Conservation (phyloP, 2,329 filamentous ascomycete species). For the Aspergillus sp. region DNA sequence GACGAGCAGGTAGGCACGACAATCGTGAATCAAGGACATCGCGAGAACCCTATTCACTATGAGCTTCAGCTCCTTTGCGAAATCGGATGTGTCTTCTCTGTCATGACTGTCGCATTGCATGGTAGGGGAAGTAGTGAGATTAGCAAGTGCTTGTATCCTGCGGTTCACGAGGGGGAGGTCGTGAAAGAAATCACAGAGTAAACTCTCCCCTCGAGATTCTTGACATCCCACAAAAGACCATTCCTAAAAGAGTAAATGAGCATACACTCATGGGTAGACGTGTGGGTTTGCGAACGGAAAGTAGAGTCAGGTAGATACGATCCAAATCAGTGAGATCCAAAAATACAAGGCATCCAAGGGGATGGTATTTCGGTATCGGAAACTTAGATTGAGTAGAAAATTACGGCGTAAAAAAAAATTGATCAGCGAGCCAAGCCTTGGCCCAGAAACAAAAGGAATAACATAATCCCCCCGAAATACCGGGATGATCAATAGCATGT, state of each 20-base stretch:
- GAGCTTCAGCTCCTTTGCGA: background rate
- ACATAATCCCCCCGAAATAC: background rate
- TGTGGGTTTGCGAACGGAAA: too few species aligned
- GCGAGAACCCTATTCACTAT: slow-evolving; percentile 6
- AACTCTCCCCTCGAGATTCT: background rate
- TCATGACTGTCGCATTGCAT: background rate
- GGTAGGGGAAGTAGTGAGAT: background rate
- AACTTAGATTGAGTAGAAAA: background rate
- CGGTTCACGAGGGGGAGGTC: background rate
- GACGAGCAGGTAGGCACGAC: slow-evolving; percentile 9
- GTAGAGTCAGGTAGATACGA: background rate
- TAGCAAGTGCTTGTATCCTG: background rate
- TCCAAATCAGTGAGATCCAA: background rate
- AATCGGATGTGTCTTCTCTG: background rate
- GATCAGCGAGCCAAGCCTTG: background rate
- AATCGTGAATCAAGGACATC: slow-evolving; percentile 5
- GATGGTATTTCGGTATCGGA: background rate
- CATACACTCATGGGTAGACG: too few species aligned
- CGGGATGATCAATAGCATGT: background rate
- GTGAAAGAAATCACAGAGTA: background rate
- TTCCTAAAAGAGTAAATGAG: background rate
- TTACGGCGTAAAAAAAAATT: background rate
- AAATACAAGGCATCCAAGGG: background rate
- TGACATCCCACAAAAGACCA: background rate
- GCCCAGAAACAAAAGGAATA: background rate